Base-by-base conservation (phyloP, 2,329 filamentous ascomycete genomes). In the Colletotrichum trifolii region DNA sequence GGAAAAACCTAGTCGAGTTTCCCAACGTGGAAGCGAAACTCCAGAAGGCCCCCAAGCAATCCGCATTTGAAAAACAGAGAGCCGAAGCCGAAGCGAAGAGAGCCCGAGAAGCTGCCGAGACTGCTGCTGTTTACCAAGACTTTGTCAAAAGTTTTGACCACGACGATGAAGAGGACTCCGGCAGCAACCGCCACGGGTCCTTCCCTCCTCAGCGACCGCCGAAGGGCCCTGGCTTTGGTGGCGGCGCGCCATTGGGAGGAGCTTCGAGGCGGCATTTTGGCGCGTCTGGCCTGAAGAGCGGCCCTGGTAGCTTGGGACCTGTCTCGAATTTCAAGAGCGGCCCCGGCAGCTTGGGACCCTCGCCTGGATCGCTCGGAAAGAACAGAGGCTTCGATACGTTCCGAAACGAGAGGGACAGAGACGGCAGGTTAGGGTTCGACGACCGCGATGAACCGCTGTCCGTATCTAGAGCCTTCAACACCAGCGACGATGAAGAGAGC, bases 21-120 rank as follows among this genome's bases (percentile, higher is more conserved):
- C 90, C 92, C 12, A 87, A 93, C 72, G 84, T 92, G 64, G 87
- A 90, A 61, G 86, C 89, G 55, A 97, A 96, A 78, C 88, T 96
- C 54, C 87, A 91, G 60, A 92, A 92, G 53, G 89, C 92, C 0
- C 85, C 89, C 67, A 96, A 94, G 78, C 92, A 96, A 74, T 96
- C 93, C 17, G 85, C 91, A 34, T 97, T 96, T 75, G 94, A 97
- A 79, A 90, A 90, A 71, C 92, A 96, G 76, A 93, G 92, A 76
- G 92, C 92, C 65, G 93, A 97, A 75, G 92, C 92, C 61, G 93
- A 97, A 81, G 93, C 93, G 33, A 97, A 97, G 80, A 89, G 92
- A 64, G 85, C 87, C 70, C 87, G 93, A 70, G 94, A 97, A 77
- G 91, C 91, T 72, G 93, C 91, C 69, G 94, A 97, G 79, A 96